Evolutionary conservation across 805 yeast genomes (phyloP), one percentile per base, ranked within the genome.

Genomic region (Ogataea nitratoaversa): DNA sequence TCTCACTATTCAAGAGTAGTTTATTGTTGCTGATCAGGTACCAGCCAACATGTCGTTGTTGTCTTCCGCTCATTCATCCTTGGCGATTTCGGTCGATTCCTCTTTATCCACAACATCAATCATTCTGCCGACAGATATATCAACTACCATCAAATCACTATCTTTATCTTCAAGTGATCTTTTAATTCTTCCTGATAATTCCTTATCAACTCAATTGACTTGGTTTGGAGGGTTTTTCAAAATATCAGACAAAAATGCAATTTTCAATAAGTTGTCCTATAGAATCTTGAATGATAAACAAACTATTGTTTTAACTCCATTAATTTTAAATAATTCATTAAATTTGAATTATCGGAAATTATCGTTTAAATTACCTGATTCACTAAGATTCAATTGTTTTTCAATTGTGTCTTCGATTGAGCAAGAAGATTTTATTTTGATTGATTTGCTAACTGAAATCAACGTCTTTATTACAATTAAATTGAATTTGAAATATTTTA

Each of bases 401-500:
- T 45, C 64, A 0, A 46, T 73, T 3, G 41, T 59, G 8, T 67
- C 68, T 25, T 49, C 49, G 3, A 56, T 54, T 3, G 48, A 41
- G 14, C 59, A 56, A 18, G 35, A 41, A 29, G 48, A 44, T 8
- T 62, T 57, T 8, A 27, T 80, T 0, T 50, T 77, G n/a, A 44
- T 79, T 16, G 87, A 82, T 56, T 49, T 77, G 8, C 62, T 84
- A 13, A 76, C 80, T 22, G 68, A 65, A 18, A 60, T 65, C 17
- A 82, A 75, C 40, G 59, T 76, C 14, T 57, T 83, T 19, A 66
- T 79, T 30, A 76, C 86, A 0, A 46, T 80, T 24, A 53, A 59
- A 3, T 45, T 84, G 22, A 59, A 65, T 14, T 46, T 71, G 8
- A 50, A 63, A 3, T 70, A 73, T 40, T 82, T 83, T 46, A 44